Evolutionary conservation across 805 yeast species (phyloP), one percentile per base, ranked within the genome.

Genomic region (Alloascoidea hylecoeti): DNA sequence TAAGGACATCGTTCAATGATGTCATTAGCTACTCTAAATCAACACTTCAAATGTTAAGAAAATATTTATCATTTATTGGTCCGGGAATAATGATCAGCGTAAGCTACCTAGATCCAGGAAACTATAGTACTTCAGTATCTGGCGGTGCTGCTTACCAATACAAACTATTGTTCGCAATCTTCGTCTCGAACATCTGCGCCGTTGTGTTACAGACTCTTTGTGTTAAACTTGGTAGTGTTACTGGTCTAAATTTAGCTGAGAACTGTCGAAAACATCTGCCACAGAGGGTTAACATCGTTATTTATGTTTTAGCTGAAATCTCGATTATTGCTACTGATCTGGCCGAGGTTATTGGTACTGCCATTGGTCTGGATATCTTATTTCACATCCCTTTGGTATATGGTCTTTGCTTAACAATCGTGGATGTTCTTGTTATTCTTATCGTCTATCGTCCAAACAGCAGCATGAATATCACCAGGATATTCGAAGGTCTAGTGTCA

Each of bases 321-420:
- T 95, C 95, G 2, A 86, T 86, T 43, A 78, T 86, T 27, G 94
- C 95, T 5, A 86, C 96, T 0, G 96, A 86, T 53, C 60, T 86
- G 48, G 96, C 96, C 1, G 96, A 86, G 55, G 95, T 86, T 6
- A 89, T 86, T 4, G 96, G 96, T 2, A 80, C 95, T 2, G 95
- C 95, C 6, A 82, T 86, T 36, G 75, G 95, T 0, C 63, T 86
- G 38, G 76, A 83, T 46, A 83, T 86, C 42, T 55, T 86, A 17
- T 77, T 86, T 48, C 65, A 69, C 1, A 72, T 86, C 6, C 95
- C 95, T 0, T 61, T 86, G 40, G 52, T 75, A 1, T 56, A 67
- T 32, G 96, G 96, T 39, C 94, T 86, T 2, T 44, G 80, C 4
- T 53, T 86, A 28, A 86, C 96, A 0, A 78, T 86, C 1, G 52